Base-by-base conservation (phyloP, 257 asterid genomes). In the Fraxinus americana region DNA sequence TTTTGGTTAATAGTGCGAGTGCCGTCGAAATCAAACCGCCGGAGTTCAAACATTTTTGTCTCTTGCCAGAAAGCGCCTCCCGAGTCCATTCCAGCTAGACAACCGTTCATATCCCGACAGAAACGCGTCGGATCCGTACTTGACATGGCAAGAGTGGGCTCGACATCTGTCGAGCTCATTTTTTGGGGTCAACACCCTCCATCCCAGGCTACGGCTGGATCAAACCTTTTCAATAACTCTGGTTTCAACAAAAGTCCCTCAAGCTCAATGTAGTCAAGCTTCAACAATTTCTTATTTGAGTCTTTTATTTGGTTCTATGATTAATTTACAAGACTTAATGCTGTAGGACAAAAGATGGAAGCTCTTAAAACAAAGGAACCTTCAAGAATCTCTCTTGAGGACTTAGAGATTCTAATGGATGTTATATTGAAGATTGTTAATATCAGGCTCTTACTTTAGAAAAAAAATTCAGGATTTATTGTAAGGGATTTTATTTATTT, bases 181-280 rank as follows among this genome's bases (percentile, higher is more conserved):
- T 25, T 25, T 25, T 25, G 27, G 27, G 27, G 27, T 25, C 27
- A 25, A 25, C 0, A 25, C 27, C 27, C 27, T 25, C 91, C 25
- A 89, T 94, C 73, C 95, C 89, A 57, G 98, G 98, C 75, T 94
- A 94, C 77, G 98, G 85, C 78, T 94, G 98, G 98, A 92, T 94
- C 75, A 90, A 92, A 71, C 92, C 96, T 74, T 90, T 97, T 75
- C 98, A 94, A 85, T 96, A 94, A 82, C 83, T 85, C 35, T 94
- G 98, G 98, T 94, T 94, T 85, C 92, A 85, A 76, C 85, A n/a
- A 36, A 87, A 92, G 72, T 94, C 98, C 52, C 73, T 38, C 21
- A 82, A 83, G 75, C 94, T 94, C 81, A 87, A 83, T 97, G 98
- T 94, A 86, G 70, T 35, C 4, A 80, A 52, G 77, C 66, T 9